Evolutionary conservation across 345 rosid genomes (phyloP).

Genomic region (Ceriops tagal): DNA sequence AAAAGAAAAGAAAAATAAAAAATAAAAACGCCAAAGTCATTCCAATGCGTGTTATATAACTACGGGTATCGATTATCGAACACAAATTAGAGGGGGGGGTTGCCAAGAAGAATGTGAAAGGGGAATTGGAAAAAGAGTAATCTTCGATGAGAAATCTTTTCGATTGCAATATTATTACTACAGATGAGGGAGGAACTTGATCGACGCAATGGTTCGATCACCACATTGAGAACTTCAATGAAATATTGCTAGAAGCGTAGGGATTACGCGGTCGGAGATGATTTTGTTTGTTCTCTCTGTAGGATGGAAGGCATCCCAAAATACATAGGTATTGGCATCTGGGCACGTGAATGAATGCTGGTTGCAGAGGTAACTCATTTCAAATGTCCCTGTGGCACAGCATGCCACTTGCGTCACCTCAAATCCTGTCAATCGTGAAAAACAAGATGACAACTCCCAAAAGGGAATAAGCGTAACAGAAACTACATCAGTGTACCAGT

Average conservation of each 20-base stretch:
- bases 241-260: conserved; percentile 20
- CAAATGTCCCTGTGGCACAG: conserved; percentile 61
- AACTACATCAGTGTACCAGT: too few species aligned
- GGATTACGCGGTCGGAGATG: conserved; percentile 25
- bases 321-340: conserved; percentile 56
- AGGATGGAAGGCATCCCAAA: conserved; percentile 52
- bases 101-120: too few species aligned
- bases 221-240: background rate
- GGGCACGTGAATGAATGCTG: conserved; percentile 41
- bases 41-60: too few species aligned
- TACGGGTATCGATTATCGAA: too few species aligned
- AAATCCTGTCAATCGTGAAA: conserved; percentile 30
- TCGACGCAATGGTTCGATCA: too few species aligned
- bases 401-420: conserved; percentile 50
- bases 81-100: too few species aligned
- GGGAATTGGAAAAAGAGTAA: too few species aligned
- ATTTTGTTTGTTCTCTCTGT: conserved; percentile 37
- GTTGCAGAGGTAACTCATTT: conserved; percentile 64
- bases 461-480: background rate
- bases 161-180: too few species aligned
- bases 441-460: background rate
- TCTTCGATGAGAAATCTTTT: too few species aligned
- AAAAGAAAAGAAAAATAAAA: too few species aligned
- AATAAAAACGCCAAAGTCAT: too few species aligned
- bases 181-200: too few species aligned